Evolutionary conservation across 2,329 filamentous ascomycete species (phyloP), one percentile per base, ranked within the genome.

Genomic region (Alternaria sp.): DNA sequence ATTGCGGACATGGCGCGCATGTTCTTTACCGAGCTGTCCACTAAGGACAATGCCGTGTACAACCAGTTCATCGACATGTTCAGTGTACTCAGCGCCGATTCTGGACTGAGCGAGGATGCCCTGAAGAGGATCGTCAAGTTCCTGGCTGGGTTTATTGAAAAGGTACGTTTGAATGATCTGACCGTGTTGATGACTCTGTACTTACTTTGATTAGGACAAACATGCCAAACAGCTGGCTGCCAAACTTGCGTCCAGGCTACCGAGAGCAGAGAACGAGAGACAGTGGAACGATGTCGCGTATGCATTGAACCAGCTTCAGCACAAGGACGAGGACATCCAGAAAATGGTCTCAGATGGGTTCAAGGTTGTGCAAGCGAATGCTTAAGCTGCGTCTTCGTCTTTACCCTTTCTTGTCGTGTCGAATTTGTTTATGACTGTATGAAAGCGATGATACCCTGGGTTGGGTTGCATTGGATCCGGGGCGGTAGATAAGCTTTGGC

Each of bases 11-110:
- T 99, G 75, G 93, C 94, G 14, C 87, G 93, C 63, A 98, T 98
- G 95, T 99, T 99, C 88, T 99, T 99, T 81, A 95, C 93, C 0
- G 96, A 99, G 81, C 87, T 99, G 59, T 94, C 94, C 65, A 97
- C 94, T 71, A 99, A 99, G 84, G 96, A 99, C 79, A 99, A 99
- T 76, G 96, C 96, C 3, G 93, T 99, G 3, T 99, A 99, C 81
- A 99, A 99, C 79, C 95, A 99, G 82, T 99, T 99, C 81, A 94
- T 99, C 26, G 96, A 99, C 78, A 98, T 99, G 93, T 99, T 99
- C 81, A 95, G 92, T 76, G 83, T 98, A 68, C 85, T 99, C 50
- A 96, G 92, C 61, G 92, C 94, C 0, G 95, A 96, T 71, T 87
- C 88, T 57, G 88, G 85, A 28, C 84, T 99, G 69, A 90, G 93